Base-by-base conservation (phyloP, 2,329 filamentous ascomycete genomes). In the Fusarium verrucosum region DNA sequence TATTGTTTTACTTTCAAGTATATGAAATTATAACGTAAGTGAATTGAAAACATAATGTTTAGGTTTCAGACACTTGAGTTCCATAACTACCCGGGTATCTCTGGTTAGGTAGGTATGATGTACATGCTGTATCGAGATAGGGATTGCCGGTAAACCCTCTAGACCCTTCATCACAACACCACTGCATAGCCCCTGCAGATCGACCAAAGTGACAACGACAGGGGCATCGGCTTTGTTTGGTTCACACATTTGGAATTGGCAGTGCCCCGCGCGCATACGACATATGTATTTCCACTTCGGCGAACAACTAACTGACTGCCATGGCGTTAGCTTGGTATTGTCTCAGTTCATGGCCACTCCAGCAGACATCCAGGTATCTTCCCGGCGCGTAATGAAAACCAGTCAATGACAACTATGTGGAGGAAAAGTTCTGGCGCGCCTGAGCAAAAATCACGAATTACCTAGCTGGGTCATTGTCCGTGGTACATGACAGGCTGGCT, bases 281-380 rank as follows among this genome's bases (percentile, higher is more conserved):
- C 10, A 16, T 38, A 53, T 50, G 17, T 38, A 53, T 50, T 62
- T 58, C 47, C 28, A 38, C 43, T 54, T 46, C n/a, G 23, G 41
- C 40, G 30, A 19, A 23, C 50, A 28, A 47, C 37, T 40, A 28
- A 47, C 37, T 36, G 17, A 20, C 33, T 50, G 40, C 16, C 14
- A 56, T 47, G 59, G 47, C 47, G 47, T 33, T 50, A 43, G 37
- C 56, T n/a, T n/a, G n/a, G n/a, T 56, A 42, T 44, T 66, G 62
- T 65, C 58, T 65, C 62, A 63, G 51, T 43, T 22, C 30, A 25
- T 43, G 62, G 58, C 56, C 58, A 49, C 26, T 30, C 30, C 40
- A 26, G 20, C 28, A 50, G 37, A 38, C 44, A 25, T 43, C 35
- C 42, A 10, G 32, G 20, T 41, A 19, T 16, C n/a, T 28, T 50